Evolutionary conservation across 1,139 yeast genomes (phyloP), one percentile per base, ranked within the genome.

Genomic region (Geotrichum reessii): DNA sequence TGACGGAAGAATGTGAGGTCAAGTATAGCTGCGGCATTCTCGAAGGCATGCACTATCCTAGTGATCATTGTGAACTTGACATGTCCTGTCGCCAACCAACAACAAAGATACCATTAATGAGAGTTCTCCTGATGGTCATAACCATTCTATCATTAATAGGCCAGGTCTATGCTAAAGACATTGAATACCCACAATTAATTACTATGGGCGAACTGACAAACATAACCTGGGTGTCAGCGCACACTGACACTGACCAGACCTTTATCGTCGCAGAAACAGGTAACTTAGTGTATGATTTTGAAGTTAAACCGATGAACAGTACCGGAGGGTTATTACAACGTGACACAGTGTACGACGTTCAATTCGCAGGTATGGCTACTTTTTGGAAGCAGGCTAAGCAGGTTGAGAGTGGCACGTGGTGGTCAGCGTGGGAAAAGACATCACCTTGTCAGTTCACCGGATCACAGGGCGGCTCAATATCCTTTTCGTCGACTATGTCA

Each of bases 401-500:
- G 33, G 33, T 28, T 8, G 33, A 7, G 11, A 28, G 33, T 11
- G 33, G 33, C 11, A 28, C 33, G 7, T 28, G 33, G 33, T 28
- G 33, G 33, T 28, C 33, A 28, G 33, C 33, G 11, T 28, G 11
- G 33, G 33, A 28, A 11, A 28, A 28, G 1, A 11, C 33, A 11
- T 28, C 33, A 8, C 33, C 33, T 28, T 28, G 33, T 28, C 33
- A 28, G 33, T 28, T 28, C 1, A 28, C 11, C 11, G 33, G 33
- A 7, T 28, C 33, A 8, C 33, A 28, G 11, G 33, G 33, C 11
- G 33, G 33, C 11, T 28, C 33, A 11, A 49, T 55, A 7, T 24
- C n/a, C 19, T 48, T 31, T 40, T 57, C 53, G 19, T 50, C 50
- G 22, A 22, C 53, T 11, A n/a, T 33, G 53, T 14, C 24, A 11